These are phyloP conservation scores for Seminavis robusta DNA, from an alignment of 108 stramenopile species.

Conservation along the genomic window DNA sequence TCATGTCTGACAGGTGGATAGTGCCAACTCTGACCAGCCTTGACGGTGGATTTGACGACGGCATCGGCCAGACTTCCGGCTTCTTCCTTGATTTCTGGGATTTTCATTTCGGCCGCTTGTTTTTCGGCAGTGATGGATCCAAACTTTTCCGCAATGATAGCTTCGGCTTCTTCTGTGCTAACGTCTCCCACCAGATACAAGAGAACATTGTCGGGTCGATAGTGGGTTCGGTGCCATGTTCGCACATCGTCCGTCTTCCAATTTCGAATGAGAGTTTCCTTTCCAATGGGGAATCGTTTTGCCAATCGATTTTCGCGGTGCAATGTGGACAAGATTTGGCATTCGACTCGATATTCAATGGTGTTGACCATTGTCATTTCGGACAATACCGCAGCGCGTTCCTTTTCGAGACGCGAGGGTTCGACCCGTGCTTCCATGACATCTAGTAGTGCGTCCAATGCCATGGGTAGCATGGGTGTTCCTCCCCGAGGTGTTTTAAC, in stretches of 20 bases:
- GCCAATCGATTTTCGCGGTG: slow-evolving; percentile 96
- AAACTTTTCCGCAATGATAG: slow-evolving; percentile 84
- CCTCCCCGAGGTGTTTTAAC: slow-evolving; percentile 59
- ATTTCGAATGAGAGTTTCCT: slow-evolving; percentile 86
- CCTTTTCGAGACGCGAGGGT: slow-evolving; percentile 92
- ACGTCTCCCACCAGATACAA: slow-evolving; percentile 96
- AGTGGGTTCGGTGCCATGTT: slow-evolving; percentile 95
- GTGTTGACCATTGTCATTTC: slow-evolving; percentile 99
- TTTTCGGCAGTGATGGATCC: slow-evolving; percentile 75
- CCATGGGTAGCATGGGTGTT: slow-evolving; percentile 90
- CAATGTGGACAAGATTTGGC: slow-evolving; percentile 92
- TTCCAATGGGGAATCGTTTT: slow-evolving; percentile 97
- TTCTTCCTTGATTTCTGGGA: slow-evolving; percentile 67
- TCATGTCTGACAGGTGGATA: slow-evolving; percentile 89
- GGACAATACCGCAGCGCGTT: slow-evolving; percentile 90
- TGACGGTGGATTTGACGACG: slow-evolving; percentile 71
- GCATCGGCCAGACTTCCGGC: slow-evolving; percentile 72
- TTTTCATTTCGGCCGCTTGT: slow-evolving; percentile 68
- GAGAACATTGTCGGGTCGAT: slow-evolving; percentile 97
- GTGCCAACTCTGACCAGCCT: slow-evolving; percentile 87
- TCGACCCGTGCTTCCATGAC: slow-evolving; percentile 95
- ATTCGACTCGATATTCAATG: slow-evolving; percentile 97
- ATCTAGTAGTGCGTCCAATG: slow-evolving; percentile 92
- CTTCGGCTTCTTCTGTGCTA: slow-evolving; percentile 75
- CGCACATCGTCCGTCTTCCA: slow-evolving; percentile 92